A percentile compares a stretch with the other conserved stretches of the same genome.
Evolutionary conservation across 2,329 filamentous ascomycete genomes (phyloP).

Genomic region (Endothia cerciana): DNA sequence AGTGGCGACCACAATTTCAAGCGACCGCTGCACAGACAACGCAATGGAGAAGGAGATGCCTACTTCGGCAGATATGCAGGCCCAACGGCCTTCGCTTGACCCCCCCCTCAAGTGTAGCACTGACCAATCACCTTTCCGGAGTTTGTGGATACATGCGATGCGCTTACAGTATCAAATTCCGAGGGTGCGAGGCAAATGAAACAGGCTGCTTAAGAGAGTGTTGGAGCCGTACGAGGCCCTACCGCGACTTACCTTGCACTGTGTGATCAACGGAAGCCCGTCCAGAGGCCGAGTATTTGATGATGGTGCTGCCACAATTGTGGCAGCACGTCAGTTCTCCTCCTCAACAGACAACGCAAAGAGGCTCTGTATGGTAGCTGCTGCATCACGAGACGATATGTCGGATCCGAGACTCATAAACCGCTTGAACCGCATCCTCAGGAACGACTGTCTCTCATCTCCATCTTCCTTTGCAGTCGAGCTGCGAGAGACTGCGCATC

Average conservation of each 20-base stretch:
- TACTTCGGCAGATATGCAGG: conserved; percentile 3
- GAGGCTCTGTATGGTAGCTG: no score
- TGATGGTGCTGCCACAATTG: background rate
- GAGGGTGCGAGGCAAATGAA: background rate
- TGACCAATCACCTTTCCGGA: background rate
- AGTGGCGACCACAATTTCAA: background rate
- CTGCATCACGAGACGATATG: no score
- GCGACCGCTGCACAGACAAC: background rate
- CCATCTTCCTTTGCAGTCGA: no score
- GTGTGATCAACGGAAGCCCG: background rate
- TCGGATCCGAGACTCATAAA: no score
- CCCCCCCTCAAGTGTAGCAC: background rate
- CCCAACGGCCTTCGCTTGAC: background rate
- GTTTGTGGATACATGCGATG: background rate
- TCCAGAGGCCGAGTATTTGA: background rate
- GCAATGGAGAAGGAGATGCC: background rate
- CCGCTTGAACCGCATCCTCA: no score
- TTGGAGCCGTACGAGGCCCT: no score
- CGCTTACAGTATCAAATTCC: background rate
- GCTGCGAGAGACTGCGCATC: no score
- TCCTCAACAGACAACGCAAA: no score
- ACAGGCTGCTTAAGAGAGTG: no score
- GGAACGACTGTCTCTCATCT: no score
- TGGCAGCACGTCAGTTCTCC: no score
- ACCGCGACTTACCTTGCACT: background rate